Percentiles rank a stretch among this genome's conserved stretches.
Conservation (phyloP, 352 stramenopile species). For the Thalassiosira exigua region DNA sequence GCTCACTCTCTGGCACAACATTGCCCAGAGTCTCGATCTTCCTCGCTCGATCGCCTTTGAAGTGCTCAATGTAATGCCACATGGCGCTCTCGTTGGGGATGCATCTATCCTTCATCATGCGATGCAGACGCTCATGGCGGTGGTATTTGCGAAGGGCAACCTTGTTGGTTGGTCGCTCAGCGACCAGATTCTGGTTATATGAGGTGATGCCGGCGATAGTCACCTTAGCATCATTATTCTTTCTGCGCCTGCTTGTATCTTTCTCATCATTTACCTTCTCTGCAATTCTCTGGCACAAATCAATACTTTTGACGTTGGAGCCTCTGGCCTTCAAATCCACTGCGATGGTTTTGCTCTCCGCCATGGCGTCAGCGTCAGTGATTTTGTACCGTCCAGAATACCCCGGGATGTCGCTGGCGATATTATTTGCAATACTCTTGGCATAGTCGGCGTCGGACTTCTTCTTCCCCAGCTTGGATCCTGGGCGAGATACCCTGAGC, state of each 20-base stretch:
- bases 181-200: constrained; percentile 9
- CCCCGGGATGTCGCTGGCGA: no score
- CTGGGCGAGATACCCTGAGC: constrained; percentile 3
- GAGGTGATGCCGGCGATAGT: background rate
- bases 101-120: background rate
- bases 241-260: background rate
- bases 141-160: constrained; percentile 5
- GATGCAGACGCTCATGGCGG: background rate
- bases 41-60: background rate
- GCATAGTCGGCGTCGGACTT: background rate
- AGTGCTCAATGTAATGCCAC: constrained; percentile 6
- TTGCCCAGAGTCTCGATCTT: background rate
- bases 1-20: background rate
- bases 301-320: constrained; percentile 1
- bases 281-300: constrained; percentile 14
- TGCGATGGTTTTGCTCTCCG: constrained; percentile 10
- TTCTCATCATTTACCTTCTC: constrained; percentile 5
- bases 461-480: constrained; percentile 4
- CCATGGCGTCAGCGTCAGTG: constrained; percentile 4
- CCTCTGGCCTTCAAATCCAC: background rate
- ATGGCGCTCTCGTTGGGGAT: constrained; percentile 3
- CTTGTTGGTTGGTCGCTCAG: background rate
- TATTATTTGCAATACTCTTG: constrained; percentile 5
- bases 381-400: no score
- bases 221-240: background rate